Base-by-base conservation (phyloP, 345 rosid species). In the Odontarrhena argentea region DNA sequence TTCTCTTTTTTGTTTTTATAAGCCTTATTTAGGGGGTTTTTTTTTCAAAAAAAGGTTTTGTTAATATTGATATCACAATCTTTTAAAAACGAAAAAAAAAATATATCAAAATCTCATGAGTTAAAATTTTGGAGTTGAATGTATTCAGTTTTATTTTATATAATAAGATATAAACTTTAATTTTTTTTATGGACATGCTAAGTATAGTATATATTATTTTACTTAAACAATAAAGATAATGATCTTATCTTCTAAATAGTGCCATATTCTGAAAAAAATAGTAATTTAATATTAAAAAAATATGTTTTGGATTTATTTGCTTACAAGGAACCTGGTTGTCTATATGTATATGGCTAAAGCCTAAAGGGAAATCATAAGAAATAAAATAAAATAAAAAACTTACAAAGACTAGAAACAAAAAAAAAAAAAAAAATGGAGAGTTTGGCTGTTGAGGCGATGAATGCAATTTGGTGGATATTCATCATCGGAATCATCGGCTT, bases 361-460 rank as follows among this genome's bases (percentile, higher is more conserved):
- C 36, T 32, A 32, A 35, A 15, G 30, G 34, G 41, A 43, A 32
- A 45, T 15, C 34, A 28, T 30, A 8, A 51, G 6, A 14, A 64
- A 52, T 9, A 35, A 63, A 18, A 48, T 10, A 64, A 14, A 64
- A 52, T 9, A 35, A 63, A 18, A 48, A 14, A 64, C 7, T 41
- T n/a, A 11, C 14, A 10, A 53, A 52, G 11, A 40, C 4, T 32
- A 32, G 32, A 28, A 18, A 18, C 22, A 18, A 25, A 38, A 50
- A 40, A 36, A 4, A 50, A 40, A 36, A 4, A 12, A 9, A 64
- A 41, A 38, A 53, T 65, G 60, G 52, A 65, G 32, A 42, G 15
- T 41, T 65, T 65, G 42, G 8, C 4, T 37, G 28, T 65, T 40
- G 42, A 28, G 26, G 4, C 50, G 18, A 8, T 42, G 12, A 8